phyloP scores from a whole-genome alignment of 192 early-diverging fungal genomes.

The Coemansia sp. region DNA sequence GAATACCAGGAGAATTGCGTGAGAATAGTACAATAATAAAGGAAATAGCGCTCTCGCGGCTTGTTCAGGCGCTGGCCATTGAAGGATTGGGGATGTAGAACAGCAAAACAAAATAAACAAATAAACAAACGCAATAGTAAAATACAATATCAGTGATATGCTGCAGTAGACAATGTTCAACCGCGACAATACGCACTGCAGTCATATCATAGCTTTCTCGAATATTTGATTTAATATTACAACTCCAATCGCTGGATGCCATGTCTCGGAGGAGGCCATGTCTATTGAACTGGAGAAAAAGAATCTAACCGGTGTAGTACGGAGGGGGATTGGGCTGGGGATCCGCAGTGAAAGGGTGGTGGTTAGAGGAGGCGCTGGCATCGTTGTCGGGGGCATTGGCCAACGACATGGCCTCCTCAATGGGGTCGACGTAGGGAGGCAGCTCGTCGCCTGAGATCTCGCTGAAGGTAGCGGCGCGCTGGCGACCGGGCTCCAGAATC shows the following conservation, averaged over 20 bases:
- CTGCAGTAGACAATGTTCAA: no score
- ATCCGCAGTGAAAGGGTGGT: not conserved
- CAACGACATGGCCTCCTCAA: constrained; percentile 40
- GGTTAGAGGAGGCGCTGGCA: not conserved
- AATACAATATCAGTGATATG: no score
- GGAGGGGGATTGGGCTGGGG: constrained; percentile 29
- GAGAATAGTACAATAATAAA: constrained; percentile 8
- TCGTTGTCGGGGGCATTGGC: not conserved
- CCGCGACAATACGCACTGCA: no score
- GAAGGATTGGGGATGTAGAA: constrained; percentile 52
- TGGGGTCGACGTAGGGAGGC: constrained; percentile 51
- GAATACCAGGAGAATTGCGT: not conserved
- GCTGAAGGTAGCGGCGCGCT: constrained; percentile 36
- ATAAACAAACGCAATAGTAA: not conserved
- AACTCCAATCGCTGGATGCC: no score
- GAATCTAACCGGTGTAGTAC: constrained; percentile 15
- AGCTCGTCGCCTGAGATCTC: constrained; percentile 40
- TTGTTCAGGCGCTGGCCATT: constrained; percentile 43
- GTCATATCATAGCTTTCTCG: no score
- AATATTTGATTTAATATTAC: no score
- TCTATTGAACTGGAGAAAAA: not conserved
- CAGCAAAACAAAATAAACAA: no score
- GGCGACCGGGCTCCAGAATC: constrained; percentile 9
- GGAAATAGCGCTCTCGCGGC: constrained; percentile 38
- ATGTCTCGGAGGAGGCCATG: no score